Evolutionary conservation across 108 stramenopile genomes (phyloP).

Genomic region (Cyclotella choctawhatcheeana): DNA sequence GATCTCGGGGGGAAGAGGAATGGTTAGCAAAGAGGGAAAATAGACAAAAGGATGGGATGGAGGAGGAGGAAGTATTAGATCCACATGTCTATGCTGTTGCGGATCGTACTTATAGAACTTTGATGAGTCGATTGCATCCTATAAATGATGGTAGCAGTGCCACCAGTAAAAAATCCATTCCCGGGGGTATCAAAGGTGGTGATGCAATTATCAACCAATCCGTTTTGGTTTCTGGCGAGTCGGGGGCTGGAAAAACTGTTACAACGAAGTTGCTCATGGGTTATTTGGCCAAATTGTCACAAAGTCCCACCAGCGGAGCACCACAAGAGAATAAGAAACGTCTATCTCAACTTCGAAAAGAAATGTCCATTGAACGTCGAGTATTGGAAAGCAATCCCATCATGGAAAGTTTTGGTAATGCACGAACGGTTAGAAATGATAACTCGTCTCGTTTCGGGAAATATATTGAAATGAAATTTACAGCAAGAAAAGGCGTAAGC

Average conservation of each 20-base stretch:
- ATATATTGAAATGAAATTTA: slow-evolving; percentile 66
- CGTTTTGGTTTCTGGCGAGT: slow-evolving; percentile 67
- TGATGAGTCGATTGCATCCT: slow-evolving; percentile 65
- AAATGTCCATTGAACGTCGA: slow-evolving; percentile 71
- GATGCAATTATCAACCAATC: slow-evolving; percentile 43
- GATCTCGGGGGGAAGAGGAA: slow-evolving; percentile 20
- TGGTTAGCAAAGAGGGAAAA: slow-evolving; percentile 17
- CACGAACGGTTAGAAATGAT: slow-evolving; percentile 91
- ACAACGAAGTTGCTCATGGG: slow-evolving; percentile 76
- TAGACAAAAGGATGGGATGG: neutral
- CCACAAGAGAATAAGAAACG: neutral
- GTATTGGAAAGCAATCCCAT: slow-evolving; percentile 90
- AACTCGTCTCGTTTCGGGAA: slow-evolving; percentile 89
- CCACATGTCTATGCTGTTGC: slow-evolving; percentile 91
- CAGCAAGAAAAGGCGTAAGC: neutral
- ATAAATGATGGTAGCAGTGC: no score
- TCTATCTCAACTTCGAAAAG: neutral
- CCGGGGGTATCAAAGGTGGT: no score
- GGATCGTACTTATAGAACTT: slow-evolving; percentile 71
- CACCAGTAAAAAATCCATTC: no score
- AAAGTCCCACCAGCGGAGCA: slow-evolving; percentile 2
- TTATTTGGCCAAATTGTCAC: slow-evolving; percentile 51
- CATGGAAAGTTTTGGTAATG: slow-evolving; percentile 94
- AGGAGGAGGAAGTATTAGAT: slow-evolving; percentile 21
- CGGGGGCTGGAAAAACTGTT: slow-evolving; percentile 73